phyloP scores from a whole-genome alignment of 352 stramenopile genomes.

The Pythium pyrilobum region DNA sequence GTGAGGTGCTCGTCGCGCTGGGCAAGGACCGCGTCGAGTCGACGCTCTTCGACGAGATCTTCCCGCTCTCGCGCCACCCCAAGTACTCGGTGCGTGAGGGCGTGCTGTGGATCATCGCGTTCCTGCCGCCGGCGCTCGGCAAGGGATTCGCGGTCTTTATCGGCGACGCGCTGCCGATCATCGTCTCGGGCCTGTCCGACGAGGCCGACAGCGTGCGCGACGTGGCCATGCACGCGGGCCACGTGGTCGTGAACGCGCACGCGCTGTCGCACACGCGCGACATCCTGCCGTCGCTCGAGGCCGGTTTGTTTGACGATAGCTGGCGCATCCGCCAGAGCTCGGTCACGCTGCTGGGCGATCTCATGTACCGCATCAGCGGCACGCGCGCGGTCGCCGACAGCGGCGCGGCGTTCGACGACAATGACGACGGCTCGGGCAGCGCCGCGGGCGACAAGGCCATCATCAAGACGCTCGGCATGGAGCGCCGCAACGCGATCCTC shows the following conservation, averaged over 20 bases:
- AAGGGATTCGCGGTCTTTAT: slow-evolving; percentile 94
- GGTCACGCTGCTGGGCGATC: slow-evolving; percentile 93
- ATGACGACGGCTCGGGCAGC: slow-evolving; percentile 80
- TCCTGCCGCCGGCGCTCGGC: slow-evolving; percentile 94
- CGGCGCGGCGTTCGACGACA: slow-evolving; percentile 65
- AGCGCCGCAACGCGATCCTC: slow-evolving; percentile 94
- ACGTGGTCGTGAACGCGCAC: slow-evolving; percentile 97
- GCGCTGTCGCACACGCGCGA: slow-evolving; percentile 96
- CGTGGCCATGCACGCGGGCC: slow-evolving; percentile 95
- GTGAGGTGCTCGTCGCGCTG: slow-evolving; percentile 91
- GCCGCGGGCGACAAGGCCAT: slow-evolving; percentile 81
- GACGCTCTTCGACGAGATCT: slow-evolving; percentile 90
- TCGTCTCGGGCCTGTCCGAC: slow-evolving; percentile 97
- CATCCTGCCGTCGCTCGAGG: slow-evolving; percentile 95
- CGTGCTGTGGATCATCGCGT: slow-evolving; percentile 98
- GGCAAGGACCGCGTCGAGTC: slow-evolving; percentile 71
- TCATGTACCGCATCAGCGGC: slow-evolving; percentile 97
- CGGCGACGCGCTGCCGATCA: slow-evolving; percentile 91
- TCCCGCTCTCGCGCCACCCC: slow-evolving; percentile 92
- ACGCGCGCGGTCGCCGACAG: slow-evolving; percentile 89
- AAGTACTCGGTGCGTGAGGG: slow-evolving; percentile 96
- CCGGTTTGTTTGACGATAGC: slow-evolving; percentile 96
- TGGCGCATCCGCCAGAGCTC: slow-evolving; percentile 98
- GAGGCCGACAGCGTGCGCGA: slow-evolving; percentile 98
- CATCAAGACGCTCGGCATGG: slow-evolving; percentile 90